Base-by-base conservation (phyloP, 1,284 basidiomycete species). In the Hymenochaete sp. region DNA sequence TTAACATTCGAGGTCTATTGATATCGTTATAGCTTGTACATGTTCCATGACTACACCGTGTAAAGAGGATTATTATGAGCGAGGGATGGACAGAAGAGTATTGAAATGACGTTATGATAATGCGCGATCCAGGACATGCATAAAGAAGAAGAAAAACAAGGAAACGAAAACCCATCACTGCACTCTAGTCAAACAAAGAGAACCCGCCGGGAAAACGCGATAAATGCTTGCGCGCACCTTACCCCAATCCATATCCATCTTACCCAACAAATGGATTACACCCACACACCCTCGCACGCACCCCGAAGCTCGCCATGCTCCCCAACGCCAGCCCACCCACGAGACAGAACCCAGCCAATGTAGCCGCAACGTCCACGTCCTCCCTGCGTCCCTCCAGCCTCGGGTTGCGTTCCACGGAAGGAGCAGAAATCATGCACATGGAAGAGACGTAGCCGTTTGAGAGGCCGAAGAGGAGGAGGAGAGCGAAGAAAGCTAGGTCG, bases 321-420 rank as follows among this genome's bases (percentile, higher is more conserved):
- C 90, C 90, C 0, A 77, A 45, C 2, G 75, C 77, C 42, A 93
- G 66, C 2, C 90, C 90, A 3, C 77, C 78, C 1, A 89, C 81
- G 13, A 91, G 61, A 52, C 75, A 87, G 62, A 91, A 92, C 50
- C 75, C 80, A 1, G 79, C 79, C 7, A 93, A 70, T 0, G 83
- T 85, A 3, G 87, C 88, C 3, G 88, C 88, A 16, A 86, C 71
- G 55, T 92, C 89, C 25, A 90, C 80, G 56, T 93, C 85, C 44
- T 85, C 77, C 56, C 62, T 71, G 53, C 72, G 65, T 3, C 79
- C 76, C 52, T 71, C 70, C 38, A 89, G 59, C 42, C 71, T 66
- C 10, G 76, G 75, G 56, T 89, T 89, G 57, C 85, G 82, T 52
- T 80, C 72, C 3, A 83, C 58, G 3, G 82, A 86, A 3, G 83